Percentiles rank a stretch among this genome's conserved stretches.
Conservation (phyloP, 257 asterid species). For the Nicotiana sylvestris region DNA sequence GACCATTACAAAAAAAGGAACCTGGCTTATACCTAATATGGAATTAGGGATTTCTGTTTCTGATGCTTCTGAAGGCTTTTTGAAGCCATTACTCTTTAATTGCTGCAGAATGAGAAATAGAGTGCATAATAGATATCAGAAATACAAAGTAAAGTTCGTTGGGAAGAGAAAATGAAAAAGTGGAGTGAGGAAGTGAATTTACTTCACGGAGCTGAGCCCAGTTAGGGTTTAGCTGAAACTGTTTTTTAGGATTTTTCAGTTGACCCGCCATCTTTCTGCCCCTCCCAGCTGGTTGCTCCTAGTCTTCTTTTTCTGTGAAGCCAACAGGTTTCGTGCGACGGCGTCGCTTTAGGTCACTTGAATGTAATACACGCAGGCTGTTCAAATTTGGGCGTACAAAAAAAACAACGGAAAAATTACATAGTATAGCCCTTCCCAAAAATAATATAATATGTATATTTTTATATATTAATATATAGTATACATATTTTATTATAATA, state of each 20-base stretch:
- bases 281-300: background rate
- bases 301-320: background rate
- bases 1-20: background rate
- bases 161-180: background rate
- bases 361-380: too few relatives aligned
- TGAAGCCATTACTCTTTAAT: slow-evolving; percentile 52
- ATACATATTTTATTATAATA: too few relatives aligned
- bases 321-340: background rate
- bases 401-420: too few relatives aligned
- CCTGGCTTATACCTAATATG: slow-evolving; percentile 38
- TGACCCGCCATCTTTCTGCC: slow-evolving; percentile 28
- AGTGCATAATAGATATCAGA: slow-evolving; percentile 9
- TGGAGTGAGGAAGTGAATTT: background rate
- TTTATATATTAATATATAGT: too few relatives aligned
- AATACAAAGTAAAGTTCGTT: background rate
- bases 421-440: too few relatives aligned
- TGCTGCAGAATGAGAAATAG: slow-evolving; percentile 42
- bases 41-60: slow-evolving; percentile 24
- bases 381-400: too few relatives aligned
- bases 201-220: slow-evolving; percentile 90
- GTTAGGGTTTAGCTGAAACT: slow-evolving; percentile 61
- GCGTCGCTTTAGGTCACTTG: too few relatives aligned
- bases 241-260: slow-evolving; percentile 53
- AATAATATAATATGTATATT: too few relatives aligned
- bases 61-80: slow-evolving; percentile 29